A percentile compares a stretch with the other conserved stretches of the same genome.
phyloP scores from a whole-genome alignment of 2,329 filamentous ascomycete species.

The Teratosphaeria destructans region DNA sequence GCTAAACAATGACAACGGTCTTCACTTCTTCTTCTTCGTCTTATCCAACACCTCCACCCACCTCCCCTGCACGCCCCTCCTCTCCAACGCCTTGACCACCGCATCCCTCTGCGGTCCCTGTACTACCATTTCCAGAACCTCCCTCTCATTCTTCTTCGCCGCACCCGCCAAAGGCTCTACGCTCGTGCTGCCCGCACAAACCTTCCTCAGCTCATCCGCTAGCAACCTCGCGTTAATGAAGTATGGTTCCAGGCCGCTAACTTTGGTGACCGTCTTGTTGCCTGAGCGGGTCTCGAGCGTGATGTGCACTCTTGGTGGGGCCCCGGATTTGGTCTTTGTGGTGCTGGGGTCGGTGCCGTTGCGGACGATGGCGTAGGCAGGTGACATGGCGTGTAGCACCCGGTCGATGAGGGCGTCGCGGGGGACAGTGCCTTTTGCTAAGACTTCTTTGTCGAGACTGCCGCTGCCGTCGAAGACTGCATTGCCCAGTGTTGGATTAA shows the following conservation, averaged over 20 bases:
- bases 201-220: constrained; percentile 56
- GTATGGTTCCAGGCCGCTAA: constrained; percentile 52
- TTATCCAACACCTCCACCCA: constrained; percentile 59
- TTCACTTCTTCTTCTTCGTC: constrained; percentile 52
- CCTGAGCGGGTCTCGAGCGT: constrained; percentile 54
- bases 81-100: constrained; percentile 48
- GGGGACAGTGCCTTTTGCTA: constrained; percentile 48
- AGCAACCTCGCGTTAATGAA: constrained; percentile 49
- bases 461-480: constrained; percentile 47
- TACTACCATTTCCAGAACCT: constrained; percentile 56
- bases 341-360: constrained; percentile 31
- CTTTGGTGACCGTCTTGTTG: constrained; percentile 55
- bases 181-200: constrained; percentile 57
- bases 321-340: constrained; percentile 52
- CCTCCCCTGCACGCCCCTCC: constrained; percentile 46
- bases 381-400: constrained; percentile 44
- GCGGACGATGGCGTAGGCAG: constrained; percentile 48
- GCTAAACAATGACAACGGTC: not conserved
- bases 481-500: constrained; percentile 54
- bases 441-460: constrained; percentile 43
- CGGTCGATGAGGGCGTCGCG: constrained; percentile 52
- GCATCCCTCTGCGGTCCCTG: constrained; percentile 56
- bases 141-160: constrained; percentile 50
- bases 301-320: constrained; percentile 50
- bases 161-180: constrained; percentile 51